A percentile compares a stretch with the other conserved stretches of the same genome.
Evolutionary conservation across 495 filamentous ascomycete genomes (phyloP).

Genomic region (Evansstolkia leycettana): DNA sequence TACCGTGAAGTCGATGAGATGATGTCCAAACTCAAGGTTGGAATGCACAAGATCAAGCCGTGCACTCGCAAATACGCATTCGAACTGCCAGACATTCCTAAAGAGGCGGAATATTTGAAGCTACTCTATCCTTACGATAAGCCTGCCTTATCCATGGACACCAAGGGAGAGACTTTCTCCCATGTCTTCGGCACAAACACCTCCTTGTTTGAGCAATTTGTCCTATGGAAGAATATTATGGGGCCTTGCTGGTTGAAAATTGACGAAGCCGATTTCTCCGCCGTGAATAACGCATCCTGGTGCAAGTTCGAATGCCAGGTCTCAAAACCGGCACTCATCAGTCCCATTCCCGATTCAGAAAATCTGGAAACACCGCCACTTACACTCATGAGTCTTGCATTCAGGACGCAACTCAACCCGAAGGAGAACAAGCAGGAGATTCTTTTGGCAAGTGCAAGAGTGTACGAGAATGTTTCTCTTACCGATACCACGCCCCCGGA

Average conservation of each 20-base stretch:
- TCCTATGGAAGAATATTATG: conserved; percentile 96
- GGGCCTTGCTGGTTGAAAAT: conserved; percentile 95
- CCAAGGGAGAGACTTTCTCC: conserved; percentile 81
- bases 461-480: conserved; percentile 83
- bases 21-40: conserved; percentile 72
- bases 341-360: conserved; percentile 58
- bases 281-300: conserved; percentile 87
- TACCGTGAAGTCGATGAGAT: conserved; percentile 76
- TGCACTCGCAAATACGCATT: conserved; percentile 91
- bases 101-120: conserved; percentile 84
- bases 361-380: conserved; percentile 70
- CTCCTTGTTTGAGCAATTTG: conserved; percentile 91
- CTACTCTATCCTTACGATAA: conserved; percentile 84
- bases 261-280: conserved; percentile 65
- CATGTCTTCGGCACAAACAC: conserved; percentile 92
- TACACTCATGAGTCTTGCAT: conserved; percentile 85
- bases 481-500: conserved; percentile 81
- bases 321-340: conserved; percentile 60
- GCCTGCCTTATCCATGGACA: conserved; percentile 53
- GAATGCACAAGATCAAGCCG: conserved; percentile 85
- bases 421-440: conserved; percentile 98
- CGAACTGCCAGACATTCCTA: conserved; percentile 76
- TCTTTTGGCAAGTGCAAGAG: conserved; percentile 72
- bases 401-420: conserved; percentile 77
- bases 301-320: conserved; percentile 90